Conservation (phyloP, 331 rosid genomes). For the Erythrophleum ivorense region DNA sequence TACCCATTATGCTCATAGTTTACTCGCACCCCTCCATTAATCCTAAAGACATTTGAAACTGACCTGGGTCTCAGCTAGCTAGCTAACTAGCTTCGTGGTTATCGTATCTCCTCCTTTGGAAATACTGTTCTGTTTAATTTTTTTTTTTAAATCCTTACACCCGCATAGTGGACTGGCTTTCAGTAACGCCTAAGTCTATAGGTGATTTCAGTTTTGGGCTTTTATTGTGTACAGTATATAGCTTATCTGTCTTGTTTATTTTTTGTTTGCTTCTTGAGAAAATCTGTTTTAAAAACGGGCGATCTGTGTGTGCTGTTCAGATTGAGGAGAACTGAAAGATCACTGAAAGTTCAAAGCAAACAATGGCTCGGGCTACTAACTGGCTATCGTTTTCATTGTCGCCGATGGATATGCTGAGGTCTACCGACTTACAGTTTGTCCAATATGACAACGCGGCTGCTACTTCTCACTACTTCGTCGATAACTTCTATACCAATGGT, state of each 20-base stretch:
- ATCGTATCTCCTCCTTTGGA: neutral
- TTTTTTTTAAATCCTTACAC: neutral
- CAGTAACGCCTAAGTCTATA: slow-evolving; percentile 36
- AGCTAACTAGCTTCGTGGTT: neutral
- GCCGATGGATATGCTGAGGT: slow-evolving; percentile 71
- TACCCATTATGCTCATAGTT: neutral
- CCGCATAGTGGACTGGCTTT: neutral
- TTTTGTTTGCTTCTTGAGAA: slow-evolving; percentile 43
- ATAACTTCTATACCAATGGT: slow-evolving; percentile 69
- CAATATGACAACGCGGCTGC: slow-evolving; percentile 52
- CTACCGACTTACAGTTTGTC: slow-evolving; percentile 55
- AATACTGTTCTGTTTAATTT: neutral
- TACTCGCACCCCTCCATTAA: neutral
- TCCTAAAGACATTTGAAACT: neutral
- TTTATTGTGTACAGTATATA: neutral
- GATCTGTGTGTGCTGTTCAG: slow-evolving; percentile 40
- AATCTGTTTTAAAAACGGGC: slow-evolving; percentile 26
- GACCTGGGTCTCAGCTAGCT: neutral
- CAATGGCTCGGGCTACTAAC: slow-evolving; percentile 71
- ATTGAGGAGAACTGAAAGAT: slow-evolving; percentile 6
- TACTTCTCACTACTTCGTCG: slow-evolving; percentile 65
- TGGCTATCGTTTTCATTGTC: slow-evolving; percentile 84
- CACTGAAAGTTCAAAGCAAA: neutral
- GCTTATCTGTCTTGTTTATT: neutral
- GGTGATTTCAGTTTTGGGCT: slow-evolving; percentile 41